Evolutionary conservation across 2,329 filamentous ascomycete genomes (phyloP).

Genomic region (Aspergillus sp.): DNA sequence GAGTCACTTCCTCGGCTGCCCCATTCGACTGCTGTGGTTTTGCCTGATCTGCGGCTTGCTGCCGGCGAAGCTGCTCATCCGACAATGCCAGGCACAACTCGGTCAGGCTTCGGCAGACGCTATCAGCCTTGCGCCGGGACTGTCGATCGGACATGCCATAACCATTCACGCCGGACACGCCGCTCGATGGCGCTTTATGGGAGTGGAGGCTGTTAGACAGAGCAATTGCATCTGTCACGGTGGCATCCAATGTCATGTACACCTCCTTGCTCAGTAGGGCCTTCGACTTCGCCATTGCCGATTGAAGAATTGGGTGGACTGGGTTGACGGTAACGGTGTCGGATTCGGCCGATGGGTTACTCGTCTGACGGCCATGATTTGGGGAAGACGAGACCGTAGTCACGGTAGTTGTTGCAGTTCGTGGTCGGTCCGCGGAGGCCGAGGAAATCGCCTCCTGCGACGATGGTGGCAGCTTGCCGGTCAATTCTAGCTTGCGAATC

Average conservation of each 20-base stretch:
- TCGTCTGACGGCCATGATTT: constrained; percentile 63
- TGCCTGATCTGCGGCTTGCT: constrained; percentile 27
- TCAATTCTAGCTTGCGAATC: constrained; percentile 85
- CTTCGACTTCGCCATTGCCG: constrained; percentile 78
- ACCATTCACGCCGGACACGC: constrained; percentile 37
- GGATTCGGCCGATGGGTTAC: constrained; percentile 35
- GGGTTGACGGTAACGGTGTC: constrained; percentile 49
- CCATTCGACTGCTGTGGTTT: constrained; percentile 23
- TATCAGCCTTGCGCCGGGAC: constrained; percentile 84
- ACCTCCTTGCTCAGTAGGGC: constrained; percentile 67
- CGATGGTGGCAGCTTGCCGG: constrained; percentile 79
- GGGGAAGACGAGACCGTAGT: constrained; percentile 91
- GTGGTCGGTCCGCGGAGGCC: constrained; percentile 75
- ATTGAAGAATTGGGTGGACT: constrained; percentile 73
- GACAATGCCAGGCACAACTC: constrained; percentile 85
- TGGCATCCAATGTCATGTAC: constrained; percentile 75
- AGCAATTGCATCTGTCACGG: constrained; percentile 76
- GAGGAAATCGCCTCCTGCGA: constrained; percentile 77
- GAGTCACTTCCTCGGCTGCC: constrained; percentile 23
- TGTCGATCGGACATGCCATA: constrained; percentile 68
- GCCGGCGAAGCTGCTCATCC: constrained; percentile 51
- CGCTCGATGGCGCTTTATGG: constrained; percentile 59
- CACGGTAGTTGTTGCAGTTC: constrained; percentile 85
- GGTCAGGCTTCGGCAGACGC: constrained; percentile 86
- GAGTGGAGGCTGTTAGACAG: constrained; percentile 76